Evolutionary conservation across 331 rosid species (phyloP).

Genomic region (Phaseolus coccineus): DNA sequence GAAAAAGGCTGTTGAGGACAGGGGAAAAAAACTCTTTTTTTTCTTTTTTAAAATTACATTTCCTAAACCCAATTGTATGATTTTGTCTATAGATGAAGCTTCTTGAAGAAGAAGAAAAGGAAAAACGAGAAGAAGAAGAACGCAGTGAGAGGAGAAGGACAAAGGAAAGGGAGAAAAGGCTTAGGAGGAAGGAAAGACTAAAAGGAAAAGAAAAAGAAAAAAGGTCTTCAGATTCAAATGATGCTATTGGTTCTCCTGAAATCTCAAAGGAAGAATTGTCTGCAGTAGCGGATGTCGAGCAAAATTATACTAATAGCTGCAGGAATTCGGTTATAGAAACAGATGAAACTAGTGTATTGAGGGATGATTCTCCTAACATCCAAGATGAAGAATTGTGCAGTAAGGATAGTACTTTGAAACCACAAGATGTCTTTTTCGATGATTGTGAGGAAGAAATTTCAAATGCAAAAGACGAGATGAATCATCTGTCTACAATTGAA

Average conservation of each 20-base stretch:
- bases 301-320: constrained; percentile 56
- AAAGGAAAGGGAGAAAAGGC: constrained; percentile 95
- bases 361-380: constrained; percentile 65
- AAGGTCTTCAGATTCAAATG: constrained; percentile 60
- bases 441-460: constrained; percentile 61
- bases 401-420: constrained; percentile 51
- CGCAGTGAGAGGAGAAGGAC: constrained; percentile 93
- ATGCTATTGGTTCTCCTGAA: constrained; percentile 54
- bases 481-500: constrained; percentile 58
- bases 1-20: constrained; percentile 31
- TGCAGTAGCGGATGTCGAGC: constrained; percentile 64
- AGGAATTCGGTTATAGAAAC: constrained; percentile 61
- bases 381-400: constrained; percentile 62
- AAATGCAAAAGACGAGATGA: constrained; percentile 59
- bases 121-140: constrained; percentile 96
- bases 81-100: constrained; percentile 79
- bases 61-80: constrained; percentile 37
- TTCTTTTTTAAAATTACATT: constrained; percentile 33
- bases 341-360: constrained; percentile 54
- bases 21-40: constrained; percentile 12
- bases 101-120: constrained; percentile 99
- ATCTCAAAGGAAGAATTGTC: constrained; percentile 69
- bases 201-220: constrained; percentile 91
- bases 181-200: constrained; percentile 92
- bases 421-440: constrained; percentile 55